Evolutionary conservation across 2,329 filamentous ascomycete species (phyloP).

Genomic region (Apiospora kogelbergensis): DNA sequence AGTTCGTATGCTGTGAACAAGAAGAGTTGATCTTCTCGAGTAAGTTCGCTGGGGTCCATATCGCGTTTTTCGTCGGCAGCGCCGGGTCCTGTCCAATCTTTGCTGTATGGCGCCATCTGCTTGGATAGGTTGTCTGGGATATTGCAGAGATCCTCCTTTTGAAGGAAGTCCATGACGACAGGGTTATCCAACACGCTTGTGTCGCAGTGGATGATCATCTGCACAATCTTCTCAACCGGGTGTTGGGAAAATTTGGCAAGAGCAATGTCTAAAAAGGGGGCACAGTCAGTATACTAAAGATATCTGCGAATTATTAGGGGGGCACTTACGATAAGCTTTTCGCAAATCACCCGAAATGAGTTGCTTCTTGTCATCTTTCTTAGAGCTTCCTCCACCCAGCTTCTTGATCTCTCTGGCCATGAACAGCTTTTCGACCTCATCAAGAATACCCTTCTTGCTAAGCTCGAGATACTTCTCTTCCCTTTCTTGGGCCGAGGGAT

Average conservation of each 20-base stretch:
- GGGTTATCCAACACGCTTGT: conserved; percentile 81
- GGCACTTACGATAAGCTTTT: conserved; percentile 68
- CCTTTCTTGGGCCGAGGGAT: conserved; percentile 81
- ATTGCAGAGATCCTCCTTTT: conserved; percentile 88
- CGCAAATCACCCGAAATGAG: conserved; percentile 89
- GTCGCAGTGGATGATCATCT: conserved; percentile 96
- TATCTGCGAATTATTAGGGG: background rate
- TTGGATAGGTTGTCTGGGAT: conserved; percentile 90
- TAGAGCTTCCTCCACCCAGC: conserved; percentile 64
- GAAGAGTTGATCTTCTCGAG: conserved; percentile 93
- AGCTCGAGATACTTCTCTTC: conserved; percentile 96
- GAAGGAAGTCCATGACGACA: conserved; percentile 95
- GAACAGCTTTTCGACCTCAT: conserved; percentile 97
- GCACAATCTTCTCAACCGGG: conserved; percentile 79
- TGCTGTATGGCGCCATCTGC: conserved; percentile 90
- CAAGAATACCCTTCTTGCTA: conserved; percentile 89
- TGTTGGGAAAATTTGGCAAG: conserved; percentile 89
- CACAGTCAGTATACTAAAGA: background rate
- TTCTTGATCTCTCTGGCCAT: conserved; percentile 95
- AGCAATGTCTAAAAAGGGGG: conserved; percentile 65
- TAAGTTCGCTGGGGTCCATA: conserved; percentile 83
- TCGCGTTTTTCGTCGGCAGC: conserved; percentile 77
- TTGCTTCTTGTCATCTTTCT: conserved; percentile 96
- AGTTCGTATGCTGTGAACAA: conserved; percentile 90
- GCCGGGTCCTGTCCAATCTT: conserved; percentile 91